These are phyloP conservation scores for Tylopilus subfusipes DNA, from an alignment of 768 basidiomycete genomes.

Conservation along the genomic window DNA sequence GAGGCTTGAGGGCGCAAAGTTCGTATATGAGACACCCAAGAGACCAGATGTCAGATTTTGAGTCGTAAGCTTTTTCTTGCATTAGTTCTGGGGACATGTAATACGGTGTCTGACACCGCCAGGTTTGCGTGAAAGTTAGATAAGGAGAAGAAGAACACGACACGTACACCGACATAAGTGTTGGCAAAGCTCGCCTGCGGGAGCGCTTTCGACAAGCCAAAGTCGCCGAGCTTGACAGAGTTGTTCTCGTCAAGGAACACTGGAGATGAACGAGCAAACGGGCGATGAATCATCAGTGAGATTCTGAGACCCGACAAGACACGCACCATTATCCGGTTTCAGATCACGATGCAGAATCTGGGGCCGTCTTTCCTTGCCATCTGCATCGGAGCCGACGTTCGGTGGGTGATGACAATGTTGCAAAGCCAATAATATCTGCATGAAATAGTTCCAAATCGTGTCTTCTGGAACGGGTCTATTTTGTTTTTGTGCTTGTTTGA, in stretches of 20 bases:
- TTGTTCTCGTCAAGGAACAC: constrained; percentile 87
- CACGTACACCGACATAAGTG: constrained; percentile 92
- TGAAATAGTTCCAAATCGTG: constrained; percentile 92
- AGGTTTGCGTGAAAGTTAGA: not conserved
- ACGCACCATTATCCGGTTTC: constrained; percentile 94
- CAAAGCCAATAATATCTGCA: constrained; percentile 86
- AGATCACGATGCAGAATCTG: constrained; percentile 92
- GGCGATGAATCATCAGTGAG: not conserved
- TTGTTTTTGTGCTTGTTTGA: constrained; percentile 70
- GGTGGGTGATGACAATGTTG: constrained; percentile 90
- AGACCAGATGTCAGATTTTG: constrained; percentile 98
- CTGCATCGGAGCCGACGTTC: constrained; percentile 31
- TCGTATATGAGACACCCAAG: constrained; percentile 96
- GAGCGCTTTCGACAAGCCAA: constrained; percentile 92
- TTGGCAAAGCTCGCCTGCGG: constrained; percentile 85
- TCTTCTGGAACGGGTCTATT: constrained; percentile 83
- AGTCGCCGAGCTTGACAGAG: constrained; percentile 94
- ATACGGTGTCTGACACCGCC: constrained; percentile 89
- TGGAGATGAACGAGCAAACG: constrained; percentile 26
- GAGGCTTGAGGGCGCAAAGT: constrained; percentile 89
- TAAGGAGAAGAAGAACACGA: not conserved
- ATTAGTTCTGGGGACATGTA: constrained; percentile 99
- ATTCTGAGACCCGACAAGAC: too few relatives aligned
- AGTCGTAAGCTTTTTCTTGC: constrained; percentile 96
- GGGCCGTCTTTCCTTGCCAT: constrained; percentile 52